A percentile compares a stretch with the other conserved stretches of the same genome.
Evolutionary conservation across 768 basidiomycete genomes (phyloP).

Genomic region (Chalciporus chontae): DNA sequence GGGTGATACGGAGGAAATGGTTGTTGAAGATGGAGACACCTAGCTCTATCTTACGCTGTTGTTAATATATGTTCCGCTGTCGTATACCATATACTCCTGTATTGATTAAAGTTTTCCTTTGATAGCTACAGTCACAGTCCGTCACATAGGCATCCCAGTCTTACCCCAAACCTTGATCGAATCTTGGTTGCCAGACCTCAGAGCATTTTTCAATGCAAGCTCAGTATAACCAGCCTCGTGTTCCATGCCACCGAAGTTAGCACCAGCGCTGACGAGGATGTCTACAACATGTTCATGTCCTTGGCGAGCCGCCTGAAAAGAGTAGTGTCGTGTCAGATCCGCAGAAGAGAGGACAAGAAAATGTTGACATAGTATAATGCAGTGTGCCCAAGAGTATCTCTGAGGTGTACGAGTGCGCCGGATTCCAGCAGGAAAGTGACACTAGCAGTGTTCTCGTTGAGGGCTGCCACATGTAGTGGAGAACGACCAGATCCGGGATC

Average conservation of each 20-base stretch:
- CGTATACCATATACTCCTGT: constrained; percentile 14
- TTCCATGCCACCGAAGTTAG: constrained; percentile 67
- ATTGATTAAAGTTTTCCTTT: constrained; percentile 1
- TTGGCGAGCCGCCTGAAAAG: constrained; percentile 67
- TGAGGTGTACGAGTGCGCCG: constrained; percentile 78
- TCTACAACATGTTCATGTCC: constrained; percentile 60
- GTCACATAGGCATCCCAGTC: constrained; percentile 35
- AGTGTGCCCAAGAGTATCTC: constrained; percentile 80
- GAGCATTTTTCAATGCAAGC: constrained; percentile 41
- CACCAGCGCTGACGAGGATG: constrained; percentile 67
- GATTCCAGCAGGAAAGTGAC: constrained; percentile 54
- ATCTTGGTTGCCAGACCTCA: constrained; percentile 38
- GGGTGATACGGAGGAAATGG: constrained; percentile 25
- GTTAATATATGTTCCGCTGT: constrained; percentile 5
- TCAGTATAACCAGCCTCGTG: constrained; percentile 53
- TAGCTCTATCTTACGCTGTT: constrained; percentile 2
- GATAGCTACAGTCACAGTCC: neutral
- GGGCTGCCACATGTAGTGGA: constrained; percentile 74
- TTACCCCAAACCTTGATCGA: constrained; percentile 54
- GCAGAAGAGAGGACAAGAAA: neutral
- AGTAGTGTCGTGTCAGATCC: neutral
- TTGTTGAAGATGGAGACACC: constrained; percentile 20
- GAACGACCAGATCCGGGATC: constrained; percentile 70
- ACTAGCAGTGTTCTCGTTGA: constrained; percentile 53
- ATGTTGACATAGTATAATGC: constrained; percentile 72